These are phyloP conservation scores for Fusarium sp. DNA, from an alignment of 2,329 filamentous ascomycete genomes.

Conservation along the genomic window DNA sequence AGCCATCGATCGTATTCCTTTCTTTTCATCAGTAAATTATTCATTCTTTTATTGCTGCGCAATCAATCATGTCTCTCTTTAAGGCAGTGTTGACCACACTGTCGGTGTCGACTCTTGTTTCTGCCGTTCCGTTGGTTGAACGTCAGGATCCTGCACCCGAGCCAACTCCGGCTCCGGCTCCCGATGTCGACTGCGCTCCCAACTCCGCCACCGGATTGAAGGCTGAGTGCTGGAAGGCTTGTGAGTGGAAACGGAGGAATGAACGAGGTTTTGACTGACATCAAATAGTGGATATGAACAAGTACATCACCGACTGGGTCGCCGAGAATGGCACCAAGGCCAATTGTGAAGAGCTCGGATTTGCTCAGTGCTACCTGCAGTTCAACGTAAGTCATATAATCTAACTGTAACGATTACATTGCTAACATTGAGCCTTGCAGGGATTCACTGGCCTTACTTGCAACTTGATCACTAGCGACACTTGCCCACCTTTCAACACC, in stretches of 20 bases:
- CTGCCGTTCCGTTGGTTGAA: slow-evolving; percentile 12
- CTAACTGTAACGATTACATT: no score
- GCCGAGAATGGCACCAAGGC: slow-evolving; percentile 15
- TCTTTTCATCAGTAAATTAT: background rate
- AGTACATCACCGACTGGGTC: slow-evolving; percentile 29
- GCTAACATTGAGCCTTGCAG: background rate
- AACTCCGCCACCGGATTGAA: slow-evolving; percentile 19
- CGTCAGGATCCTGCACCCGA: background rate
- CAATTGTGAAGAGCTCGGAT: slow-evolving; percentile 14
- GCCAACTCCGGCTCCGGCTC: background rate
- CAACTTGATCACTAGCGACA: slow-evolving; percentile 24
- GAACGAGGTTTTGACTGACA: background rate
- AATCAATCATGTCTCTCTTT: slow-evolving; percentile 18
- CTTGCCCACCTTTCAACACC: slow-evolving; percentile 22
- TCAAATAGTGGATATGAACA: slow-evolving; percentile 21
- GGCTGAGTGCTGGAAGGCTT: slow-evolving; percentile 23
- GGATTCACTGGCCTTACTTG: slow-evolving; percentile 24
- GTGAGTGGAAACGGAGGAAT: background rate
- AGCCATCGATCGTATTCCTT: background rate
- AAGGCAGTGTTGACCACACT: slow-evolving; percentile 7
- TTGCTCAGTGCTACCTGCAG: slow-evolving; percentile 24
- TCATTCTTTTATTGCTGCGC: slow-evolving; percentile 4
- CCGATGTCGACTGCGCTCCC: slow-evolving; percentile 14
- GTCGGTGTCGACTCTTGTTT: slow-evolving; percentile 7
- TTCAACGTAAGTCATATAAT: slow-evolving; percentile 1